Percentiles rank a stretch among this genome's conserved stretches.
These are phyloP conservation scores for Dovyalis caffra DNA, from an alignment of 345 rosid genomes.

Conservation along the genomic window DNA sequence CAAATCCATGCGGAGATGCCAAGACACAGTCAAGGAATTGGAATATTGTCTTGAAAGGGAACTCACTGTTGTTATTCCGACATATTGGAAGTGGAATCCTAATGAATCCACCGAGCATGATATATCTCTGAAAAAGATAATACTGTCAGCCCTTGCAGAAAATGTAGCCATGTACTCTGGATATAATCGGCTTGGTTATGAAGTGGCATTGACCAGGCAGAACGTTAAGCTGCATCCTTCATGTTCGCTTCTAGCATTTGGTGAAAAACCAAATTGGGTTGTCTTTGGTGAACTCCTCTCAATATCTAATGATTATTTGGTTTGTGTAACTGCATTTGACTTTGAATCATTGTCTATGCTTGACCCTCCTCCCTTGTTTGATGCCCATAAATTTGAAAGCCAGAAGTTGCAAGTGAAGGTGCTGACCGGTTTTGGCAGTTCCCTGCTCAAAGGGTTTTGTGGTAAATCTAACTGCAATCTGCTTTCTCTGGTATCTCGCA, in stretches of 20 bases:
- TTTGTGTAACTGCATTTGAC: constrained; percentile 85
- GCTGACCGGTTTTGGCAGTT: constrained; percentile 58
- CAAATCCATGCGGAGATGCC: constrained; percentile 85
- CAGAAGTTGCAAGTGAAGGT: constrained; percentile 52
- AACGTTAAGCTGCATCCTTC: constrained; percentile 80
- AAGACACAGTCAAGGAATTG: constrained; percentile 69
- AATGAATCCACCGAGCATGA: constrained; percentile 38
- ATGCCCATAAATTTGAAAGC: constrained; percentile 46
- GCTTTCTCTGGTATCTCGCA: constrained; percentile 50
- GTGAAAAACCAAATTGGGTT: constrained; percentile 84
- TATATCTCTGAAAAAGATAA: constrained; percentile 49
- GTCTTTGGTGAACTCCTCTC: constrained; percentile 82
- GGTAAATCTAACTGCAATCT: constrained; percentile 60
- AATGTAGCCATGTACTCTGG: constrained; percentile 90
- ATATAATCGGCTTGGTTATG: constrained; percentile 75
- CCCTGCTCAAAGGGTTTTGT: constrained; percentile 63
- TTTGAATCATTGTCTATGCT: constrained; percentile 47
- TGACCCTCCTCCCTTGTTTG: constrained; percentile 70
- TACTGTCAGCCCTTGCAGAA: constrained; percentile 76
- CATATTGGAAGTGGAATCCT: constrained; percentile 72
- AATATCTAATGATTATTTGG: constrained; percentile 55
- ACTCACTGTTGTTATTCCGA: constrained; percentile 53
- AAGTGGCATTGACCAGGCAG: constrained; percentile 74
- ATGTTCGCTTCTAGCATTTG: constrained; percentile 71
- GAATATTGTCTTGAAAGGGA: constrained; percentile 65